These are phyloP conservation scores for Magnolia officinalis DNA, from an alignment of 164 flowering plant genomes.

Conservation along the genomic window DNA sequence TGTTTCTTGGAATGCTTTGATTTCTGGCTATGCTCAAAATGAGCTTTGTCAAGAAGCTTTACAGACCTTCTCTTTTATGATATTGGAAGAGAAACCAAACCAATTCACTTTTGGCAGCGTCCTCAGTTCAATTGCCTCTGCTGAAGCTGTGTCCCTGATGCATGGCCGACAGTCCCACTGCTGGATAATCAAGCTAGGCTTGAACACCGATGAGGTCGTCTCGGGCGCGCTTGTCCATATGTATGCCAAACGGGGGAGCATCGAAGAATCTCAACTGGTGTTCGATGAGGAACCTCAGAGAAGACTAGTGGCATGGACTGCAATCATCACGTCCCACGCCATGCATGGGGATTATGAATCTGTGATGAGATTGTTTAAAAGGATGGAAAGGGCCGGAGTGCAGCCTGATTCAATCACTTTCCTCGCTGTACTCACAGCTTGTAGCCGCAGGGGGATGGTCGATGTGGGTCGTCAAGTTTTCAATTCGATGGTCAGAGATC, in stretches of 20 bases:
- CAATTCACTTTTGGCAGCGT: conserved; percentile 74
- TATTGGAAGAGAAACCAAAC: conserved; percentile 48
- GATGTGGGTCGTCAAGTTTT: conserved; percentile 54
- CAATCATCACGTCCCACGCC: conserved; percentile 76
- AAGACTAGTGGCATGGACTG: conserved; percentile 72
- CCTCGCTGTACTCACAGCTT: conserved; percentile 66
- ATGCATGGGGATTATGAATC: conserved; percentile 73
- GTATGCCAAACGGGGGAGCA: conserved; percentile 92
- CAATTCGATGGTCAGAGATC: conserved; percentile 51
- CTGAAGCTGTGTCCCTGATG: conserved; percentile 57
- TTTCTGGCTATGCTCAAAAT: conserved; percentile 75
- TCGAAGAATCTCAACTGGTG: conserved; percentile 51
- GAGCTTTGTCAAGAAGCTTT: conserved; percentile 62
- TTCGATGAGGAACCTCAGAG: conserved; percentile 44
- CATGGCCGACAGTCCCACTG: conserved; percentile 74
- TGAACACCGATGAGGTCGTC: conserved; percentile 46
- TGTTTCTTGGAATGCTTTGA: conserved; percentile 82
- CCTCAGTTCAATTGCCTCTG: conserved; percentile 62
- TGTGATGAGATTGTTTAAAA: conserved; percentile 45
- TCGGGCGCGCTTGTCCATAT: conserved; percentile 80
- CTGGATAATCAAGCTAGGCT: conserved; percentile 54
- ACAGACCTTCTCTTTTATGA: conserved; percentile 35
- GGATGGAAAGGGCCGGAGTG: conserved; percentile 51
- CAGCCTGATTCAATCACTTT: conserved; percentile 76
- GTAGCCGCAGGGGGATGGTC: conserved; percentile 74